These are phyloP conservation scores for Linnemannia zychae DNA, from an alignment of 192 early-diverging fungal genomes.

Conservation along the genomic window DNA sequence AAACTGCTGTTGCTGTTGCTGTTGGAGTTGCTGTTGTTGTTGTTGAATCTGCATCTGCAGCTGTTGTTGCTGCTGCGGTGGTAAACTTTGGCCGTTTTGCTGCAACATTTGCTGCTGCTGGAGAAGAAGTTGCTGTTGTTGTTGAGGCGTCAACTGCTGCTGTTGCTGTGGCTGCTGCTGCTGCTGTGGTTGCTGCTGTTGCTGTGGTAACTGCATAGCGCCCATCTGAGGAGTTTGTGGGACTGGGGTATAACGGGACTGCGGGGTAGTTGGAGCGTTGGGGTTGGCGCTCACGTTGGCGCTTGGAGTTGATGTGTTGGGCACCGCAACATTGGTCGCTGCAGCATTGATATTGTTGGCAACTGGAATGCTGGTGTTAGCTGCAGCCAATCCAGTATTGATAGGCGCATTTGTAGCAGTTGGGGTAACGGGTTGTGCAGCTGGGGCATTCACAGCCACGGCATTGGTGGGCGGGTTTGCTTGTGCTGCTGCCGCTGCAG, in stretches of 20 bases:
- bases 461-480: not conserved
- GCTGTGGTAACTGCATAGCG: constrained; percentile 42
- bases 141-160: constrained; percentile 10
- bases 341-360: not conserved
- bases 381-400: not conserved
- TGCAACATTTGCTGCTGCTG: constrained; percentile 29
- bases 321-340: not conserved
- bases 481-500: constrained; percentile 19
- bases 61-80: constrained; percentile 16
- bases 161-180: constrained; percentile 14
- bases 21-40: constrained; percentile 15
- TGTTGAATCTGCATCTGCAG: constrained; percentile 14
- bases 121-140: constrained; percentile 4
- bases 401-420: not conserved
- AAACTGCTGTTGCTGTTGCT: not conserved
- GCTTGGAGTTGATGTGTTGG: not conserved
- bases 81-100: not conserved
- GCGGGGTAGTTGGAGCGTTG: constrained; percentile 17
- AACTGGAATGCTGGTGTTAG: not conserved
- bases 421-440: not conserved
- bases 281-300: not conserved
- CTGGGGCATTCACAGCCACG: not conserved
- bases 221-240: constrained; percentile 56
- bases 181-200: constrained; percentile 16
- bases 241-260: constrained; percentile 54